Evolutionary conservation across 2,329 filamentous ascomycete genomes (phyloP), one percentile per base, ranked within the genome.

Genomic region (Ophiostoma novo-ulmi): DNA sequence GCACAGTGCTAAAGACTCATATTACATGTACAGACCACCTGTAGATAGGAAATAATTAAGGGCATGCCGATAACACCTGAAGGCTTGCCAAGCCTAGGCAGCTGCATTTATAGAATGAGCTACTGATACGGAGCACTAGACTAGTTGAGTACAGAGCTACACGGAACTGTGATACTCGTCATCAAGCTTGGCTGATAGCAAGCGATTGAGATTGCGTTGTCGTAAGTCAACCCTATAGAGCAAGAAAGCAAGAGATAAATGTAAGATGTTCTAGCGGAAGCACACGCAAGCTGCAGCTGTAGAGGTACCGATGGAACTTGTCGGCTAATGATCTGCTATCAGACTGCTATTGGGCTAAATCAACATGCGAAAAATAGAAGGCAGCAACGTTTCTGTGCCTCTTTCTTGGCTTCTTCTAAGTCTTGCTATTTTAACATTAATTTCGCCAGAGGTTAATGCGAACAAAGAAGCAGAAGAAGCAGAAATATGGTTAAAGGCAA

Each of bases 381-480:
- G 52, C 52, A 58, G 52, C 52, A 58, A 11, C 52, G 52, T 58
- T 14, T 26, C 22, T 58, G 22, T 58, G 52, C n/a, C 52, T 31
- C 52, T 58, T 55, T 55, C 10, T 4, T 2, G 52, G 52, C 52
- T 31, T 8, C 11, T 22, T 58, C 52, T 31, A 2, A 14, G 4
- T 58, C 52, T 58, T 58, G 52, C 52, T 58, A 58, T 58, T 58
- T 58, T 58, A 58, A 58, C 52, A 22, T 58, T 58, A 58, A 13
- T 26, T 26, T 48, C 44, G n/a, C 5, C 44, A 48, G 2, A 20
- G 17, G 44, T 8, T 7, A 20, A n/a, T 48, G 44, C 44, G 17
- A 48, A 48, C 44, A 48, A 48, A 7, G 14, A 48, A 20, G 44
- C 44, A 48, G 20, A 20, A 48, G 6, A 48, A 3, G 44, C 44